Evolutionary conservation across 192 early-diverging fungal genomes (phyloP).

Genomic region (Allomyces macrogynus): DNA sequence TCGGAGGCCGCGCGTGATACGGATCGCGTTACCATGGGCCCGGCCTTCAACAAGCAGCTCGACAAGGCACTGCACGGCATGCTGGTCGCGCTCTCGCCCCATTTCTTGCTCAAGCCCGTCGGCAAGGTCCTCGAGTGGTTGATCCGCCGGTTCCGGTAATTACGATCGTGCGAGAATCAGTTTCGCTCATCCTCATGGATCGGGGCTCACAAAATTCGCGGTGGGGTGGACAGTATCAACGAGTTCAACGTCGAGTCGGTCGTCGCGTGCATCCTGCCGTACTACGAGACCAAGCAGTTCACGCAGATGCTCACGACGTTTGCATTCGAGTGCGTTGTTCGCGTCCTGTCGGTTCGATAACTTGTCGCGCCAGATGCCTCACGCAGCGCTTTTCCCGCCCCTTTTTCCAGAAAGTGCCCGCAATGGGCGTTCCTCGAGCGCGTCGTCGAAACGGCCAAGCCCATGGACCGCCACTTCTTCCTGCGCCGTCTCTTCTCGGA

Average conservation of each 20-base stretch:
- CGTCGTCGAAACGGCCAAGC: neutral
- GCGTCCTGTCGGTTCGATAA: slow-evolving; percentile 1
- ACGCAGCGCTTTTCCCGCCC: neutral
- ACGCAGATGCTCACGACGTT: slow-evolving; percentile 59
- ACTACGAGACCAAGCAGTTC: slow-evolving; percentile 82
- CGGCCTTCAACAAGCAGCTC: slow-evolving; percentile 56
- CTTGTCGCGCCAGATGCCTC: too few relatives aligned
- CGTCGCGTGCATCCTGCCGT: slow-evolving; percentile 64
- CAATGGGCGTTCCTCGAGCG: neutral
- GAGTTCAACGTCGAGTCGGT: slow-evolving; percentile 67
- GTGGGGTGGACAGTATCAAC: slow-evolving; percentile 29
- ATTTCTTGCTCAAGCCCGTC: slow-evolving; percentile 63
- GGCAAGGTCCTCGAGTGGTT: slow-evolving; percentile 87
- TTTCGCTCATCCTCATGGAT: neutral
- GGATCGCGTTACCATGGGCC: slow-evolving; percentile 58
- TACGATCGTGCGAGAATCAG: neutral
- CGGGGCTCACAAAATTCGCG: too few relatives aligned
- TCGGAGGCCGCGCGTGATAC: slow-evolving; percentile 53
- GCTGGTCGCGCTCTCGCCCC: slow-evolving; percentile 52
- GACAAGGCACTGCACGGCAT: slow-evolving; percentile 57
- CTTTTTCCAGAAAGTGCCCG: neutral
- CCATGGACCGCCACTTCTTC: neutral
- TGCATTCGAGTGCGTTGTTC: slow-evolving; percentile 28
- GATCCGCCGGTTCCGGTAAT: slow-evolving; percentile 42
- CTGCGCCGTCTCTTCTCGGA: neutral